Conservation (phyloP, 2,329 filamentous ascomycete genomes). For the Cercospora zeina region DNA sequence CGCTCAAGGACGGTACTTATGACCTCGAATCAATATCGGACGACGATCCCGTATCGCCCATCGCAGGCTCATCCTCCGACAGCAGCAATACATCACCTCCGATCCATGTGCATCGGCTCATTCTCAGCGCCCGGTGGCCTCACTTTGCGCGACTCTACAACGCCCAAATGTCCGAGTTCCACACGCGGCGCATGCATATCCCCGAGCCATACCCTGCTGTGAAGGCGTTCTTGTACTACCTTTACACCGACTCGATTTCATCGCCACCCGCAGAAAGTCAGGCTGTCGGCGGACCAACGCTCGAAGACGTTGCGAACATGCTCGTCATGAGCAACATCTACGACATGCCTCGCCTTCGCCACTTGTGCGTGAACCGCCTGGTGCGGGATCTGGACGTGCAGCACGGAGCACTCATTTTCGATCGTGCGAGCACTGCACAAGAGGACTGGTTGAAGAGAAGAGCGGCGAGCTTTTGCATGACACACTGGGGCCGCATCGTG, state of each 20-base stretch:
- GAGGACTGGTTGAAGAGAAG: slow-evolving; percentile 93
- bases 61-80: slow-evolving; percentile 21
- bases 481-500: slow-evolving; percentile 92
- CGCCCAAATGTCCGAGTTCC: slow-evolving; percentile 95
- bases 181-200: slow-evolving; percentile 96
- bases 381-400: slow-evolving; percentile 90
- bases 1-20: slow-evolving; percentile 67
- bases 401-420: slow-evolving; percentile 94
- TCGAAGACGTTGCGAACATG: slow-evolving; percentile 87
- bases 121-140: slow-evolving; percentile 92
- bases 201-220: slow-evolving; percentile 94
- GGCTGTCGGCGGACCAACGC: slow-evolving; percentile 51
- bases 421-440: slow-evolving; percentile 82
- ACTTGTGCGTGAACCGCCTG: slow-evolving; percentile 87
- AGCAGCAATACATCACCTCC: slow-evolving; percentile 64
- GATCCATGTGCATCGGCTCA: slow-evolving; percentile 93
- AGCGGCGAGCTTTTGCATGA: slow-evolving; percentile 83
- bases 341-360: slow-evolving; percentile 88
- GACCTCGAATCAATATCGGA: slow-evolving; percentile 63
- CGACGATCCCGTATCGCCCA: slow-evolving; percentile 44
- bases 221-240: slow-evolving; percentile 89
- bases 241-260: slow-evolving; percentile 90
- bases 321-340: slow-evolving; percentile 98
- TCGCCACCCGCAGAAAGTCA: slow-evolving; percentile 33
- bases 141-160: slow-evolving; percentile 92